Base-by-base conservation (phyloP, 352 stramenopile species). In the Elongisporangium prolatum region DNA sequence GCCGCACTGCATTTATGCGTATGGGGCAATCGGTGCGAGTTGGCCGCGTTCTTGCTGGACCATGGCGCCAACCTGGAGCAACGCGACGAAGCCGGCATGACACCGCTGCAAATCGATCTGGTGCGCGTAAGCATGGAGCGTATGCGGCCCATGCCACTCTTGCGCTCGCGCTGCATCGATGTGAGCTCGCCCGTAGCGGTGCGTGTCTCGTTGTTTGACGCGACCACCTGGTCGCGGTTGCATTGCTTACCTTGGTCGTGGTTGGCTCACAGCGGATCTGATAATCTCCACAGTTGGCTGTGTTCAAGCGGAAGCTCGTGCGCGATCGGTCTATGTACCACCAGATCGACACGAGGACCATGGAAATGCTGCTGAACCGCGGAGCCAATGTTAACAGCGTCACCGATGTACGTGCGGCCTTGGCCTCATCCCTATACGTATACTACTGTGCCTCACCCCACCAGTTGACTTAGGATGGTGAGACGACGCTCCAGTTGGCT, bases 21-120 rank as follows among this genome's bases (percentile, higher is more conserved):
- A 25, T 82, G 67, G 64, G 64, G 54, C 17, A 73, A 77, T 57
- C 54, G 64, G 52, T 50, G 48, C 3, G 21, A 51, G 4, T 50
- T 65, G 0, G 68, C 65, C 13, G 58, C 38, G 48, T 69, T 77
- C 48, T 63, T 82, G 21, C 52, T 82, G 8, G 44, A 67, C 21
- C 47, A 57, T 1, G 67, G 69, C 9, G 73, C 73, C 4, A 59
- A 74, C 13, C n/a, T 82, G 14, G 67, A 82, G 18, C 50, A 34
- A 16, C 18, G 21, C 18, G 25, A 37, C 47, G n/a, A 71, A 60
- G 62, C 62, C 11, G 70, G 75, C 44, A 68, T 77, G 58, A 80
- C 75, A 34, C 63, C 72, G 11, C 68, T 85, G 21, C 65, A 82
- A 56, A 69, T 80, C 54, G 72, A 78, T 16, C 51, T 82, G 13